Conservation (phyloP, 73 alveolate genomes). For the Paramecium pentaurelia region DNA sequence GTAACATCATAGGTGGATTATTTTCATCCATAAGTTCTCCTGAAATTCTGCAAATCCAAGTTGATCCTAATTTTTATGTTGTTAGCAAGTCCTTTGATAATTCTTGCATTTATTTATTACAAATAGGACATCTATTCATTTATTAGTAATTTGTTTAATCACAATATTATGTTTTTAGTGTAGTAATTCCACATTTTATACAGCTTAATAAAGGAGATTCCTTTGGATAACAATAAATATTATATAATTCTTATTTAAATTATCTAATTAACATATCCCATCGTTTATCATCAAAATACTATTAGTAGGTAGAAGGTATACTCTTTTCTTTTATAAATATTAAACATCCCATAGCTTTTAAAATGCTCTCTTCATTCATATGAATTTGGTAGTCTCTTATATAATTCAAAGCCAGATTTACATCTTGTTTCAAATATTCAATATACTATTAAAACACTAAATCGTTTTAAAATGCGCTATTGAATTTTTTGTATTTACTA, state of each 20-base stretch:
- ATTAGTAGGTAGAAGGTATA: background rate
- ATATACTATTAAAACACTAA: background rate
- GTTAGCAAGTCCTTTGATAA: background rate
- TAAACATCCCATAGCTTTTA: background rate
- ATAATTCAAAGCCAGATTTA: background rate
- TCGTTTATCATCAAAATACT: background rate
- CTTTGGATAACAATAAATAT: background rate
- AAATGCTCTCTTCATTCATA: background rate
- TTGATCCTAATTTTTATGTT: slow-evolving; percentile 14
- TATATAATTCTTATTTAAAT: background rate
- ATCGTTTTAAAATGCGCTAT: background rate
- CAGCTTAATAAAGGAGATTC: background rate
- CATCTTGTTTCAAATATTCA: background rate
- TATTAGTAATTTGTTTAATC: background rate
- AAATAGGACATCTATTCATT: background rate
- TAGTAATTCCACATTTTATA: slow-evolving; percentile 8
- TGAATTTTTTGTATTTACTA: background rate
- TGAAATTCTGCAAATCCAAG: slow-evolving; percentile 19
- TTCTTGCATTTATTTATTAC: background rate
- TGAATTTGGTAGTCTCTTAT: background rate
- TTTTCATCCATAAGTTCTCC: slow-evolving; percentile 32
- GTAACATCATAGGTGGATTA: slow-evolving; percentile 43
- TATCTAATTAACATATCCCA: background rate
- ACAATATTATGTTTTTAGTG: background rate
- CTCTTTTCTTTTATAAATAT: background rate